Percentiles rank a stretch among this genome's conserved stretches.
Conservation (phyloP, 139 green algal species). For the Limnomonas spitsbergensis region DNA sequence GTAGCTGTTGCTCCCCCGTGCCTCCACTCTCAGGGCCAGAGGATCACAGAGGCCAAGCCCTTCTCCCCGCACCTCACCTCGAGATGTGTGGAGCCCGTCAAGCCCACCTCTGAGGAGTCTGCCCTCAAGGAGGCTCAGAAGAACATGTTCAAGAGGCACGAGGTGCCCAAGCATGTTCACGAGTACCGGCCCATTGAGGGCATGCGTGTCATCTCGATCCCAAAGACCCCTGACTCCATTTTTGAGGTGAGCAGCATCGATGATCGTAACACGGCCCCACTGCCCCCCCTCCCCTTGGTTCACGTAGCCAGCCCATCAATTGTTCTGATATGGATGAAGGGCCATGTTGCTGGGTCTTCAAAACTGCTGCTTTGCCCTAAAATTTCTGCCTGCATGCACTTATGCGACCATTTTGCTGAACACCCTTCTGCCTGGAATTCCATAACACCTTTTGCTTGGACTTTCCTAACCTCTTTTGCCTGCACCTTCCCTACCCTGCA, state of each 20-base stretch:
- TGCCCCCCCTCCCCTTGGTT: background rate
- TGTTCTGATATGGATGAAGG: constrained; percentile 25
- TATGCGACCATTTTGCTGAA: no score
- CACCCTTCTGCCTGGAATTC: no score
- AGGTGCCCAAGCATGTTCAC: constrained; percentile 39
- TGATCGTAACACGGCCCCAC: background rate
- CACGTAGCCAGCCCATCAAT: constrained; percentile 25
- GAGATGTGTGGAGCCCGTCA: no score
- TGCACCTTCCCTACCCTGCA: background rate
- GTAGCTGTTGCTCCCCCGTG: no score
- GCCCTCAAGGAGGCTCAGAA: constrained; percentile 25
- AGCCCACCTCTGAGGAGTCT: constrained; percentile 29
- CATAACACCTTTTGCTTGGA: no score
- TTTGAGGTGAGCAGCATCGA: constrained; percentile 35
- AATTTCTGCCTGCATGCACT: no score
- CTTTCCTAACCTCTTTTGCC: background rate
- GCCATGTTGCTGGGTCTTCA: constrained; percentile 13
- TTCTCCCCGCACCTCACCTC: constrained; percentile 15
- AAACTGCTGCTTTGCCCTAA: no score
- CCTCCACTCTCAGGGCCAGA: constrained; percentile 43
- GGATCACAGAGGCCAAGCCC: constrained; percentile 31
- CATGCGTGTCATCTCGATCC: constrained; percentile 3
- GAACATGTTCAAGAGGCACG: constrained; percentile 25
- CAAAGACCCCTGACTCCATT: constrained; percentile 29
- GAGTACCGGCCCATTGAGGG: constrained; percentile 32